Percentiles rank a stretch among this genome's conserved stretches.
phyloP scores from a whole-genome alignment of 768 basidiomycete species.

The Leccinum arenicola region DNA sequence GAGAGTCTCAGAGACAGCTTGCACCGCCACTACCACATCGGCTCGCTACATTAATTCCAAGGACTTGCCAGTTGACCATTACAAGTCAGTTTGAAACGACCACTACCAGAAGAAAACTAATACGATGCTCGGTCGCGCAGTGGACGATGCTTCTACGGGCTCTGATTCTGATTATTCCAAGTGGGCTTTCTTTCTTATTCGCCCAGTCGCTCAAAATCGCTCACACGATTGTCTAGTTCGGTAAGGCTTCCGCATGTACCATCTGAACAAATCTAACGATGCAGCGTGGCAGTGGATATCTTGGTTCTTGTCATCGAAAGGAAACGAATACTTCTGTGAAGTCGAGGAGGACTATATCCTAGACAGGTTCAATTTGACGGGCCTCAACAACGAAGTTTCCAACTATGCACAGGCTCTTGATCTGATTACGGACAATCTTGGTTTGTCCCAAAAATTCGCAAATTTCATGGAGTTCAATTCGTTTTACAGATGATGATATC shows the following conservation, averaged over 20 bases:
- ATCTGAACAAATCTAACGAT: slow-evolving; percentile 17
- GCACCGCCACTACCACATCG: slow-evolving; percentile 22
- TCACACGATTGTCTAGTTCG: slow-evolving; percentile 25
- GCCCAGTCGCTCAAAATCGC: background rate
- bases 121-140: slow-evolving; percentile 43
- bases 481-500: slow-evolving; percentile 77
- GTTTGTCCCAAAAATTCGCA: slow-evolving; percentile 43
- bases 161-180: slow-evolving; percentile 97
- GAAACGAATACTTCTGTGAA: slow-evolving; percentile 99
- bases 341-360: slow-evolving; percentile 99
- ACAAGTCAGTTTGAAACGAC: slow-evolving; percentile 25
- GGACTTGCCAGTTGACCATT: slow-evolving; percentile 7
- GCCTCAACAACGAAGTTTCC: slow-evolving; percentile 92
- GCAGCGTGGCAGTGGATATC: slow-evolving; percentile 77
- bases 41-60: background rate
- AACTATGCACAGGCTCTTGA: slow-evolving; percentile 94
- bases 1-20: background rate
- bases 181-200: slow-evolving; percentile 42
- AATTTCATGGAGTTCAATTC: background rate
- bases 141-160: slow-evolving; percentile 87
- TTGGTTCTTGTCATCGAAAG: slow-evolving; percentile 95
- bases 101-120: slow-evolving; percentile 19
- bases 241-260: slow-evolving; percentile 20
- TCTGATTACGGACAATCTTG: slow-evolving; percentile 93
- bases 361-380: slow-evolving; percentile 97